Evolutionary conservation across 164 flowering plant species (phyloP).

Genomic region (Nymphaea colorata): DNA sequence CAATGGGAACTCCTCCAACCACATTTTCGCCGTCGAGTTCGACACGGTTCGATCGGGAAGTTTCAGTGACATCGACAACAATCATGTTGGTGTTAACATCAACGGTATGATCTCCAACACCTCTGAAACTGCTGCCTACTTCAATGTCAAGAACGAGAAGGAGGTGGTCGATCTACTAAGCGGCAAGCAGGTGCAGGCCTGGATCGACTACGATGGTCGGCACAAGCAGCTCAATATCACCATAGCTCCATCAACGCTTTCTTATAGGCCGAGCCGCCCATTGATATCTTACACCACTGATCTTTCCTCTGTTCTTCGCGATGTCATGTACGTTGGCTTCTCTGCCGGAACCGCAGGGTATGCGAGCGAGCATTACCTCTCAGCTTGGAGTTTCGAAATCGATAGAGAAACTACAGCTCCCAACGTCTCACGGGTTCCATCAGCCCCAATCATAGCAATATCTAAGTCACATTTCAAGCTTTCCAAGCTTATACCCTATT

Average conservation of each 20-base stretch:
- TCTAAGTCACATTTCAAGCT: background rate
- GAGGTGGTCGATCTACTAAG: slow-evolving; percentile 10
- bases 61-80: slow-evolving; percentile 11
- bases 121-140: slow-evolving; percentile 16
- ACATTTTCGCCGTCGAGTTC: slow-evolving; percentile 35
- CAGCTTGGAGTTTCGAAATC: background rate
- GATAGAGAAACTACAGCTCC: slow-evolving; percentile 8
- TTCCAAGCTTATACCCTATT: background rate
- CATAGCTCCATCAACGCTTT: slow-evolving; percentile 23
- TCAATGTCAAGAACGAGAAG: background rate
- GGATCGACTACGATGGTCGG: slow-evolving; percentile 36
- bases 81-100: slow-evolving; percentile 40
- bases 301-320: background rate
- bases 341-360: background rate
- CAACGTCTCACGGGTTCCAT: slow-evolving; percentile 29
- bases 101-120: slow-evolving; percentile 19
- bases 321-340: slow-evolving; percentile 5
- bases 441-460: slow-evolving; percentile 14
- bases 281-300: background rate
- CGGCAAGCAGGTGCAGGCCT: slow-evolving; percentile 21
- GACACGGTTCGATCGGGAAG: slow-evolving; percentile 24
- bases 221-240: slow-evolving; percentile 18
- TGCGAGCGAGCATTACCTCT: slow-evolving; percentile 1
- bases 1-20: slow-evolving; percentile 16
- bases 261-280: slow-evolving; percentile 13